Percentiles rank a stretch among this genome's conserved stretches.
Conservation (phyloP, 306 rosid genomes). For the Prunus dulcis region DNA sequence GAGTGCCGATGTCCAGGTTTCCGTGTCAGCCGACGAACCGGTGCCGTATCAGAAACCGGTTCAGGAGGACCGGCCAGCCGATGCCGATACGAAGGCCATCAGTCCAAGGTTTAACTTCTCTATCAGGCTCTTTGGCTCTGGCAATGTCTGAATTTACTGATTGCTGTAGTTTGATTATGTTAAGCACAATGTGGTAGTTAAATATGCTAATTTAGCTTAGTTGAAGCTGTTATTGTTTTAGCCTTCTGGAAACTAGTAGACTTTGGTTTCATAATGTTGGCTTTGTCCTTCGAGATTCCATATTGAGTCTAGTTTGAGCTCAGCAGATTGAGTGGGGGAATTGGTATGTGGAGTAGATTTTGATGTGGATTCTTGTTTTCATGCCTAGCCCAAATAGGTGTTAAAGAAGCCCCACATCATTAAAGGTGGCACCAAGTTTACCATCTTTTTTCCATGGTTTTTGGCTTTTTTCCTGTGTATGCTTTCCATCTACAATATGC, state of each 20-base stretch:
- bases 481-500: not conserved
- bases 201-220: not conserved
- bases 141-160: not conserved
- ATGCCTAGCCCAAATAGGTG: not conserved
- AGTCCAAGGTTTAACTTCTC: constrained; percentile 54
- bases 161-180: not conserved
- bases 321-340: not conserved
- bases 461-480: not conserved
- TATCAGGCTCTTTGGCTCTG: not conserved
- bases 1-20: constrained; percentile 44
- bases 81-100: constrained; percentile 41
- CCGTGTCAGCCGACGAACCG: constrained; percentile 44
- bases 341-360: not conserved
- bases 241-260: not conserved
- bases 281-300: not conserved
- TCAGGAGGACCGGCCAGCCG: constrained; percentile 43
- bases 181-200: constrained; percentile 3
- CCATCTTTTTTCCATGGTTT: not conserved
- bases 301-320: not conserved
- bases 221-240: not conserved
- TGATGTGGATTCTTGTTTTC: constrained; percentile 6
- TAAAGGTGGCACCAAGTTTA: constrained; percentile 2
- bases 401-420: not conserved
- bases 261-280: not conserved
- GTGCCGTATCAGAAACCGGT: constrained; percentile 38